These are phyloP conservation scores for Hansenula sp. DNA, from an alignment of 1,139 yeast species.

Conservation along the genomic window DNA sequence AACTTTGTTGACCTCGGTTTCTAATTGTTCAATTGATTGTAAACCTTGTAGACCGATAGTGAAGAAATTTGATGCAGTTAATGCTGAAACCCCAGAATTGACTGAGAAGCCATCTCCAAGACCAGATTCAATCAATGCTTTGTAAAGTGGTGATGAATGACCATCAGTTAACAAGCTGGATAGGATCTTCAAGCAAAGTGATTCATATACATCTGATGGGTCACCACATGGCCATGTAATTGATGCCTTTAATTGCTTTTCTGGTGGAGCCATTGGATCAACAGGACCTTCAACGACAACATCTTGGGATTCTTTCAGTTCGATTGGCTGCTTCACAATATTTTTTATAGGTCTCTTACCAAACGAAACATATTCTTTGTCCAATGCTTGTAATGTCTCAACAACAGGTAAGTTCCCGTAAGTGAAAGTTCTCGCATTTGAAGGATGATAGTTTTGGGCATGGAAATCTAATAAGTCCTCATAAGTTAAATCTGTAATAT, in stretches of 20 bases:
- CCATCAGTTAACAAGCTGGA: constrained; percentile 81
- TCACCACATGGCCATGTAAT: constrained; percentile 84
- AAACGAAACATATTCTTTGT: constrained; percentile 46
- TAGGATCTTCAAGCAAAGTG: constrained; percentile 71
- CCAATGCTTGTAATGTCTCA: constrained; percentile 57
- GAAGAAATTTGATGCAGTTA: constrained; percentile 74
- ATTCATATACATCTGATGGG: constrained; percentile 63
- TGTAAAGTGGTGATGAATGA: constrained; percentile 86
- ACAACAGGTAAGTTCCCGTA: constrained; percentile 75
- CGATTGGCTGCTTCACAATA: constrained; percentile 36
- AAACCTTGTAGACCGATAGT: constrained; percentile 86
- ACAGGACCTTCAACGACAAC: constrained; percentile 64
- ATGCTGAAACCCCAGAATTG: constrained; percentile 83
- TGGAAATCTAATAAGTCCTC: constrained; percentile 79
- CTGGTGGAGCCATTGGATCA: constrained; percentile 74
- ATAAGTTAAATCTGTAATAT: constrained; percentile 69
- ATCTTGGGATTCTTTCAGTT: constrained; percentile 29
- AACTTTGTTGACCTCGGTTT: constrained; percentile 37
- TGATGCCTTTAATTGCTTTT: constrained; percentile 72
- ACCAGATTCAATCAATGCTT: constrained; percentile 78
- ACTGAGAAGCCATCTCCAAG: constrained; percentile 83
- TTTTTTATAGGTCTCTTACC: constrained; percentile 39
- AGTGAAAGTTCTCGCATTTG: constrained; percentile 81
- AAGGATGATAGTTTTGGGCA: constrained; percentile 73
- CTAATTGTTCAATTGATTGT: constrained; percentile 41